Conservation (phyloP, 1,139 yeast species). For the Blastobotrys elegans region DNA sequence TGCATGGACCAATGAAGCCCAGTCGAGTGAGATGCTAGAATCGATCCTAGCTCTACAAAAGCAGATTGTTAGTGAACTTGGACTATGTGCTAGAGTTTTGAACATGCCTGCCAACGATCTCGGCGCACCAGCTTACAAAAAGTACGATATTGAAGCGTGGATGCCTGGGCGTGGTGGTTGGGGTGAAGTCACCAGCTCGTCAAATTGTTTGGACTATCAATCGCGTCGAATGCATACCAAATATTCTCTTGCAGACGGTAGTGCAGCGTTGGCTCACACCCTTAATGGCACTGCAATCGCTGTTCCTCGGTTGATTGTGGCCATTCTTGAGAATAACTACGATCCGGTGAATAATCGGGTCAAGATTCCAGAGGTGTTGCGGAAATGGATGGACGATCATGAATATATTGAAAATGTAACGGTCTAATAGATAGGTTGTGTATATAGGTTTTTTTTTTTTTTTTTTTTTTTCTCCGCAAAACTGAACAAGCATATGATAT, state of each 20-base stretch:
- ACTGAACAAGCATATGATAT: not conserved
- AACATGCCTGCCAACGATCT: slow-evolving; percentile 88
- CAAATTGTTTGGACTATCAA: slow-evolving; percentile 92
- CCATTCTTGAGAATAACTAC: slow-evolving; percentile 79
- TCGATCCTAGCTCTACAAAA: slow-evolving; percentile 61
- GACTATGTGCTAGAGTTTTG: slow-evolving; percentile 73
- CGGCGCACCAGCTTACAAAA: slow-evolving; percentile 90
- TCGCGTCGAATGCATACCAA: slow-evolving; percentile 74
- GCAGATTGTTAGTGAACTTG: slow-evolving; percentile 58
- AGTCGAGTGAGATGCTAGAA: slow-evolving; percentile 45
- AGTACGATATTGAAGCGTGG: slow-evolving; percentile 95
- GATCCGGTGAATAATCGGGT: slow-evolving; percentile 54
- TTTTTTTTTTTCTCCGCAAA: no score
- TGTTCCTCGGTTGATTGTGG: slow-evolving; percentile 84
- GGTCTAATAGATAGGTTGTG: not conserved
- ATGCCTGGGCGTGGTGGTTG: slow-evolving; percentile 94
- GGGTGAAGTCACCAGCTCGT: slow-evolving; percentile 91
- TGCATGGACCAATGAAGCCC: slow-evolving; percentile 55
- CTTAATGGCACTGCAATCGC: slow-evolving; percentile 96
- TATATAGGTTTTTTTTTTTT: no score
- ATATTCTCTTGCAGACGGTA: slow-evolving; percentile 36
- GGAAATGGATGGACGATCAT: slow-evolving; percentile 35
- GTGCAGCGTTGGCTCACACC: slow-evolving; percentile 59
- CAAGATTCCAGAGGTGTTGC: slow-evolving; percentile 61
- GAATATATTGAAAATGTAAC: slow-evolving; percentile 23